Base-by-base conservation (phyloP, 345 rosid species). In the Cardiospermum halicacabum region DNA sequence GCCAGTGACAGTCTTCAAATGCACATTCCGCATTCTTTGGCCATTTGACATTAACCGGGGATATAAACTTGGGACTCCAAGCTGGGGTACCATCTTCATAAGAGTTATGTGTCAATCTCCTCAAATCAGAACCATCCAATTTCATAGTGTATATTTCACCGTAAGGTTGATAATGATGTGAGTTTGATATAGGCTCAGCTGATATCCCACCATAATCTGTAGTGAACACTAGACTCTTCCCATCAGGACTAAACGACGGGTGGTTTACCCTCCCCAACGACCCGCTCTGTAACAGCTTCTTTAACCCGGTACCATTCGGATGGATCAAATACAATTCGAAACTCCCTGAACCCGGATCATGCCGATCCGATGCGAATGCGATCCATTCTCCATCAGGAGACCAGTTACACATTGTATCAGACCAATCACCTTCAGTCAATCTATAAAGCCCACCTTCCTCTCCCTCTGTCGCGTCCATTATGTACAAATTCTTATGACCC, bases 1-100 rank as follows among this genome's bases (percentile, higher is more conserved):
- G 88, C 87, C 89, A 92, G 48, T 87, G 87, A 36, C 95, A 87
- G 21, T 92, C 98, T 6, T 87, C 92, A 49, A 92, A 92, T 31
- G 72, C 48, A 70, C 95, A 83, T 28, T 69, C 61, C 53, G 67
- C 77, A 49, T 56, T 39, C 58, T 72, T 71, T 0, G 71, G 74
- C 69, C 75, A 69, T 63, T 58, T 79, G 68, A 87, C 86, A 4
- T 92, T 82, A 1, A 22, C 58, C 2, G 98, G 89, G 54, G 53
- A 40, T 1, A 89, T 81, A 36, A 69, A 82, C 12, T 61, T 45
- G 1, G 89, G 89, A 7, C 84, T 83, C 96, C 96, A 92, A 0
- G 81, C 75, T 0, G 98, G 95, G 31, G 96, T 89, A 56, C 98
- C 98, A 79, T 92, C 98, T 70, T 92, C 98, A 26, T 72, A 92